Evolutionary conservation across 495 filamentous ascomycete species (phyloP).

Genomic region (Daldinia childiae): DNA sequence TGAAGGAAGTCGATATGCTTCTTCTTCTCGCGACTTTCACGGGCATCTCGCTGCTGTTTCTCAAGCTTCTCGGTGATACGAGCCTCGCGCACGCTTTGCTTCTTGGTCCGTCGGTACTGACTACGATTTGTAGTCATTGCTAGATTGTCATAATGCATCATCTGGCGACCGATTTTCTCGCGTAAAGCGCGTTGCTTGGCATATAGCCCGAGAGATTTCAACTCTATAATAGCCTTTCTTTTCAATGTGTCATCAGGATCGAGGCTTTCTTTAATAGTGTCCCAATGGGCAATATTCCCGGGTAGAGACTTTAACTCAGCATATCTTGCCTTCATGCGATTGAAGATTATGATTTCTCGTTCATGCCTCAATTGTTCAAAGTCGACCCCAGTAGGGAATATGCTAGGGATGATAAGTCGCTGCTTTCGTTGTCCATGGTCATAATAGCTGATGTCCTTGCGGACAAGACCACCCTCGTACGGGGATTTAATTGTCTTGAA

Average conservation of each 20-base stretch:
- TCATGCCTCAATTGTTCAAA: conserved; percentile 83
- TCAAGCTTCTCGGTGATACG: conserved; percentile 97
- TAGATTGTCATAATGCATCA: conserved; percentile 92
- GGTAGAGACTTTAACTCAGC: conserved; percentile 81
- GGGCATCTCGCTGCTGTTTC: conserved; percentile 96
- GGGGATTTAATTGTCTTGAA: conserved; percentile 73
- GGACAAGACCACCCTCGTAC: conserved; percentile 61
- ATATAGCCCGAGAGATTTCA: conserved; percentile 83
- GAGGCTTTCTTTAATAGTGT: conserved; percentile 75
- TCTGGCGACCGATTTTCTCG: conserved; percentile 84
- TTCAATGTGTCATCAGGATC: conserved; percentile 84
- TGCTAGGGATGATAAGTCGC: conserved; percentile 79
- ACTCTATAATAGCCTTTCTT: conserved; percentile 89
- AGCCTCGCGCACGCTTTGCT: conserved; percentile 93
- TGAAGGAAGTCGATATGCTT: conserved; percentile 90
- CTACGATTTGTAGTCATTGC: conserved; percentile 94
- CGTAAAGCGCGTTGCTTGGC: conserved; percentile 86
- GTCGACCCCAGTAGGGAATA: conserved; percentile 88
- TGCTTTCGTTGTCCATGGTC: conserved; percentile 77
- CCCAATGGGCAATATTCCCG: conserved; percentile 85
- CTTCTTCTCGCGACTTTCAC: conserved; percentile 93
- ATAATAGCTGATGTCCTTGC: conserved; percentile 74
- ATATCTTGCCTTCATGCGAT: conserved; percentile 84
- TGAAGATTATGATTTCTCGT: conserved; percentile 86
- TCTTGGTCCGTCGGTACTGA: conserved; percentile 92